phyloP scores from a whole-genome alignment of 2,329 filamentous ascomycete genomes.

The Penicillium aurantiogriseum region DNA sequence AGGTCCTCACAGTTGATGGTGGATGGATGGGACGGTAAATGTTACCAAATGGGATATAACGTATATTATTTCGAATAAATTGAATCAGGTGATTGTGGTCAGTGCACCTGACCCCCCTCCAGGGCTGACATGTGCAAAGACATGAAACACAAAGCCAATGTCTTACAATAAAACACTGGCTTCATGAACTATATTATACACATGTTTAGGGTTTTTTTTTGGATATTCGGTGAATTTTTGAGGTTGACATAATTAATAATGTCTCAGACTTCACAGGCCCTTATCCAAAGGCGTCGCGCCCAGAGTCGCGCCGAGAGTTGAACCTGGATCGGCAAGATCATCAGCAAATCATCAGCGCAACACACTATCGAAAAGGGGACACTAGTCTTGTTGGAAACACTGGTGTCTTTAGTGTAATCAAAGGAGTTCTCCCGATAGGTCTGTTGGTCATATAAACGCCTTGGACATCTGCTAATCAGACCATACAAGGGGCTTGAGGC shows the following conservation, averaged over 20 bases:
- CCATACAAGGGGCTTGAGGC: background rate
- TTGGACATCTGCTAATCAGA: background rate
- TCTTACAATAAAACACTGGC: background rate
- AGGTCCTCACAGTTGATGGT: slow-evolving; percentile 80
- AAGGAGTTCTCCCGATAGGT: slow-evolving; percentile 18
- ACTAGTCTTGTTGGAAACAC: slow-evolving; percentile 17
- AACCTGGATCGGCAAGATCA: slow-evolving; percentile 14
- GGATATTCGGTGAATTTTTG: background rate
- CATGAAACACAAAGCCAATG: slow-evolving; percentile 4
- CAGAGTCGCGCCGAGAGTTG: slow-evolving; percentile 13
- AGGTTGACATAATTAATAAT: background rate
- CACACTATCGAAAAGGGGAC: background rate
- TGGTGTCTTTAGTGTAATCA: slow-evolving; percentile 8
- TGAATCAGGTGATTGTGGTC: background rate
- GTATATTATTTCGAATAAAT: background rate
- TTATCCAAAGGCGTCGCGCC: slow-evolving; percentile 17
- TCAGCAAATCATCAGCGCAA: slow-evolving; percentile 13
- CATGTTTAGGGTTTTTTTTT: too few relatives aligned
- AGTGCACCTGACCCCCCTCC: too few relatives aligned
- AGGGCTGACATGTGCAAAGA: too few relatives aligned
- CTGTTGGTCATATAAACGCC: background rate
- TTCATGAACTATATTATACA: background rate
- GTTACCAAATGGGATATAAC: background rate
- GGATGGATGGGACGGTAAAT: slow-evolving; percentile 84
- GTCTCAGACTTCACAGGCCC: background rate